Evolutionary conservation across 805 yeast species (phyloP), one percentile per base, ranked within the genome.

Genomic region (Candida railenensis): DNA sequence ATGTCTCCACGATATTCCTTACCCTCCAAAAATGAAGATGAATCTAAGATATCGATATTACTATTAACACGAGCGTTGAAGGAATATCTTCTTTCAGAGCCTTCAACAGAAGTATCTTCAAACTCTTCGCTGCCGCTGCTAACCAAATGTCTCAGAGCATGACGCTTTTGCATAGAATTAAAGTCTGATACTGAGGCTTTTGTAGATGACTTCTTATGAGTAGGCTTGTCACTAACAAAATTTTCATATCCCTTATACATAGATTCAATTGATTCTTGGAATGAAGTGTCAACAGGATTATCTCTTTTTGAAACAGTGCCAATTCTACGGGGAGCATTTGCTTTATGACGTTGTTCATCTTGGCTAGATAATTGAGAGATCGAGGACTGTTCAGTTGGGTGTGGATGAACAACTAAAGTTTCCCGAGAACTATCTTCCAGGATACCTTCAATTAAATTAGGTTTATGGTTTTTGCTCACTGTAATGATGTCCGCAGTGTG

Each of bases 401-500:
- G 45, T 15, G 45, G 18, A 15, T 57, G 53, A 16, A 46, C 53
- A 4, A 52, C 48, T 43, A 66, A 57, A 0, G 69, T 60, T 16
- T 65, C 70, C 34, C 55, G 61, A 1, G 72, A 67, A 25, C 48
- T 40, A 20, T 48, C 52, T 40, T 37, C 45, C 37, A 34, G 37
- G 15, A 41, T 44, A 40, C 45, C 39, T 14, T 56, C 58, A 14
- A 63, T 53, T 19, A 59, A 46, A 41, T 58, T 64, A 25, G 71
- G 65, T 41, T 53, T 51, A 25, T 25, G 5, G 28, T 45, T 43
- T 8, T 47, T 57, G 46, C 53, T 62, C n/a, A 55, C 22, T 42
- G 53, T 58, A 3, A 65, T 68, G n/a, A 64, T 48, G 15, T 60
- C 65, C 1, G 66, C 66, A 22, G 61, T 59, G 40, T 58, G 56